These are phyloP conservation scores for Martensiomyces pterosporus DNA, from an alignment of 192 early-diverging fungal genomes.

Conservation along the genomic window DNA sequence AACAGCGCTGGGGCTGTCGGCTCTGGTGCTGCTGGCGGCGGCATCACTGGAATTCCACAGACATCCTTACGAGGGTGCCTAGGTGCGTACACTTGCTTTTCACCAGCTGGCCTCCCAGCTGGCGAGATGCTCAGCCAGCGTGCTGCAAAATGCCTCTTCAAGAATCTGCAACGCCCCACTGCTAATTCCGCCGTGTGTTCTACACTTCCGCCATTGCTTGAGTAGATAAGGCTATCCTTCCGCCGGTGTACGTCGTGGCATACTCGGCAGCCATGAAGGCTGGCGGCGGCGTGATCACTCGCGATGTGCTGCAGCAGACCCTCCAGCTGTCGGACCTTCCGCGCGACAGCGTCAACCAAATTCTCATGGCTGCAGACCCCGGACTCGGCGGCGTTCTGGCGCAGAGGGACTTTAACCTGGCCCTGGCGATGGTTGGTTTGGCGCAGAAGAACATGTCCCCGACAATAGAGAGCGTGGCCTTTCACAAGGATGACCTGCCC, in stretches of 20 bases:
- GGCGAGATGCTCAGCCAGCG: too few species aligned
- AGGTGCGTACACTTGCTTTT: too few species aligned
- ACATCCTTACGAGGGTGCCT: neutral
- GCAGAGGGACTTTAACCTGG: conserved; percentile 66
- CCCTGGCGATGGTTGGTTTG: conserved; percentile 64
- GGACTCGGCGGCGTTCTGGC: conserved; percentile 19
- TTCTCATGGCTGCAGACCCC: conserved; percentile 34
- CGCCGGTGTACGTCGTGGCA: conserved; percentile 39
- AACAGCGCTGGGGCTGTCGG: conserved; percentile 9
- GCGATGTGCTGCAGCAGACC: conserved; percentile 29
- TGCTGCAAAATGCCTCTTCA: too few species aligned
- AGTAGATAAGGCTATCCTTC: conserved; percentile 44
- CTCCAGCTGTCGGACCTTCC: conserved; percentile 34
- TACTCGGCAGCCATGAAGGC: conserved; percentile 33
- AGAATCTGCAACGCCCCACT: too few species aligned
- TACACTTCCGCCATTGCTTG: neutral
- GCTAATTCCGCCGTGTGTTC: too few species aligned
- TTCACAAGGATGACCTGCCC: conserved; percentile 64
- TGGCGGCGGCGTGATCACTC: conserved; percentile 41
- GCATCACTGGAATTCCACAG: neutral
- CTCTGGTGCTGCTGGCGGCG: neutral
- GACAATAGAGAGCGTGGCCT: conserved; percentile 62
- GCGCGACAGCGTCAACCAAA: conserved; percentile 33
- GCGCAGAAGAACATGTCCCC: conserved; percentile 79
- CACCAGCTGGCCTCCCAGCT: too few species aligned